These are phyloP conservation scores for Mortierella alpina DNA, from an alignment of 192 early-diverging fungal species.

Conservation along the genomic window DNA sequence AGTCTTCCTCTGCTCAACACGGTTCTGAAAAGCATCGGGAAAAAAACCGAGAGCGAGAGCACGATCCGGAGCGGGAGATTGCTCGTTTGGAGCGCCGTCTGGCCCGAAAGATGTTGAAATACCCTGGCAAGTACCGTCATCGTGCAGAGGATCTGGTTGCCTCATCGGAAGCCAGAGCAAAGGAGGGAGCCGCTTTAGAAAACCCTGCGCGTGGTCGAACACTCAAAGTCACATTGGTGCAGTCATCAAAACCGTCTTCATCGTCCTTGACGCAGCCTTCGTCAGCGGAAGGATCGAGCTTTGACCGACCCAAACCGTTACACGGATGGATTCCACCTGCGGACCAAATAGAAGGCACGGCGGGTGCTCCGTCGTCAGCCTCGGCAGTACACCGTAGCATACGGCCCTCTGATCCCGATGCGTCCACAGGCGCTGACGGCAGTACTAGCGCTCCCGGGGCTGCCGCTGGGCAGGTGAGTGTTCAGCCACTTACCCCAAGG, in stretches of 20 bases:
- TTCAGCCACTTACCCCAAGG: not conserved
- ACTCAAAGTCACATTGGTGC: slow-evolving; percentile 38
- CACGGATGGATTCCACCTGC: slow-evolving; percentile 1
- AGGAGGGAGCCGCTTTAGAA: not conserved
- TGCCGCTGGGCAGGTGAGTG: not conserved
- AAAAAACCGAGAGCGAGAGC: slow-evolving; percentile 12
- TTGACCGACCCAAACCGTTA: slow-evolving; percentile 8
- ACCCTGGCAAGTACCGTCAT: slow-evolving; percentile 14
- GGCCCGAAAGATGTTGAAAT: slow-evolving; percentile 33
- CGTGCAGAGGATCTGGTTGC: slow-evolving; percentile 15
- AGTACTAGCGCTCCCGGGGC: not conserved
- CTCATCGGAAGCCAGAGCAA: not conserved
- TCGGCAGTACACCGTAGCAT: slow-evolving; percentile 13
- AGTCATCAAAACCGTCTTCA: slow-evolving; percentile 25
- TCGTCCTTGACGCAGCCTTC: slow-evolving; percentile 6
- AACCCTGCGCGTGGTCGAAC: slow-evolving; percentile 10
- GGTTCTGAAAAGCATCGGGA: not conserved
- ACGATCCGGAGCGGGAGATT: slow-evolving; percentile 11
- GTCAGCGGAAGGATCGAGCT: not conserved
- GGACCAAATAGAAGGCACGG: not conserved
- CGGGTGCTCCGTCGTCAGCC: not conserved
- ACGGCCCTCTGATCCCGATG: slow-evolving; percentile 15
- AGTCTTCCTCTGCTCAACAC: not conserved
- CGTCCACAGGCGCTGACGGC: not conserved
- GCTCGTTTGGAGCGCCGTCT: slow-evolving; percentile 37